phyloP scores from a whole-genome alignment of 345 rosid species.

The Eucalyptus tenuipes region DNA sequence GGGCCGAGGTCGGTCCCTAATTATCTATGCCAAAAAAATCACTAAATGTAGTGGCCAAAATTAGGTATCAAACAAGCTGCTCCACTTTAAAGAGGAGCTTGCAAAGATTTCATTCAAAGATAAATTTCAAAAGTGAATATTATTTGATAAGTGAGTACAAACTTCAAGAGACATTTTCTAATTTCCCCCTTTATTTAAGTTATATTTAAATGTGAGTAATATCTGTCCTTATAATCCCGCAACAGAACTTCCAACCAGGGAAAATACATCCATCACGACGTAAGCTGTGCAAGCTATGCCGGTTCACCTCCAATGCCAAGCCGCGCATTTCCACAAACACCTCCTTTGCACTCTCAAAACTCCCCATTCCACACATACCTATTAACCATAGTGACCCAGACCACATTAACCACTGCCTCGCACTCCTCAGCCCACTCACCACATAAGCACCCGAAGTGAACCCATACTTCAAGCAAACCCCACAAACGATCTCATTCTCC shows the following conservation, averaged over 20 bases:
- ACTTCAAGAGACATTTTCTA: neutral
- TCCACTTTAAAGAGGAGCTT: neutral
- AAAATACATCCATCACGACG: neutral
- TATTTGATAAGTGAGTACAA: neutral
- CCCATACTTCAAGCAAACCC: conserved; percentile 12
- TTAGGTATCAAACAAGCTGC: neutral
- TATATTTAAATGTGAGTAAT: neutral
- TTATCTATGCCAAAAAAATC: neutral
- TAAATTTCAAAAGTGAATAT: too few relatives aligned
- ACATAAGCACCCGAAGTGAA: conserved; percentile 4
- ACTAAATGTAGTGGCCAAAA: neutral
- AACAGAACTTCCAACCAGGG: neutral
- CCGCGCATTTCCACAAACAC: conserved; percentile 9
- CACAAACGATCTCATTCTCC: conserved; percentile 10
- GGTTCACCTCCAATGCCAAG: conserved; percentile 18
- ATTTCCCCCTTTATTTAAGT: neutral
- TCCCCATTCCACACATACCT: conserved; percentile 17
- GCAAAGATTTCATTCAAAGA: too few relatives aligned
- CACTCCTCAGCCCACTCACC: conserved; percentile 21
- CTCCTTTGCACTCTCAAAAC: conserved; percentile 6
- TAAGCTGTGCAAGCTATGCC: neutral
- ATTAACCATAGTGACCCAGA: conserved; percentile 13
- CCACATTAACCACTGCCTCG: conserved; percentile 13
- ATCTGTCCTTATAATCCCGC: neutral
- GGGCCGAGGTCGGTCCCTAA: neutral